A percentile compares a stretch with the other conserved stretches of the same genome.
These are phyloP conservation scores for Fusarium guadeloupense DNA, from an alignment of 2,329 filamentous ascomycete genomes.

Conservation along the genomic window DNA sequence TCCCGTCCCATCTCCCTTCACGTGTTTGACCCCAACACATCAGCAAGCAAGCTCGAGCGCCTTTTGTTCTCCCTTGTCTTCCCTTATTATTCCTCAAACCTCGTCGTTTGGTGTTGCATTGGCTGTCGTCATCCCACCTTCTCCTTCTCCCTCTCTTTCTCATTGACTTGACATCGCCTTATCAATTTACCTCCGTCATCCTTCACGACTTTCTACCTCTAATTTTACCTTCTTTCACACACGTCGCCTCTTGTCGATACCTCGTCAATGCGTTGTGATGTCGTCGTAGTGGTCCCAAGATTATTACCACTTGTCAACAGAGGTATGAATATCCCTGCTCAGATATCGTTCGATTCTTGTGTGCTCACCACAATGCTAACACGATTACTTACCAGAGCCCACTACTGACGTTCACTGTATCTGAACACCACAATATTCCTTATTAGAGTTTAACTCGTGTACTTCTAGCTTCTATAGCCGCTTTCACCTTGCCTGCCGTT, in stretches of 20 bases:
- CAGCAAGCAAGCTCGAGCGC: constrained; percentile 5
- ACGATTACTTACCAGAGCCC: constrained; percentile 6
- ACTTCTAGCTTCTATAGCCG: not conserved
- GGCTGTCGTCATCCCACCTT: constrained; percentile 22
- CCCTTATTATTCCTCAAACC: not conserved
- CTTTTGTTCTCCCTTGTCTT: constrained; percentile 17
- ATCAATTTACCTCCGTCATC: constrained; percentile 15
- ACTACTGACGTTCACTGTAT: not conserved
- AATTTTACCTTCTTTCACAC: not conserved
- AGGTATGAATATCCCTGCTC: constrained; percentile 28
- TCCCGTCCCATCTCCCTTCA: constrained; percentile 22
- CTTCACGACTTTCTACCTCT: not conserved
- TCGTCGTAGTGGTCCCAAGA: constrained; percentile 3
- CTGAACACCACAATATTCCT: not conserved
- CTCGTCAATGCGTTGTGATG: constrained; percentile 10
- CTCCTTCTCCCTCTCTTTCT: constrained; percentile 6
- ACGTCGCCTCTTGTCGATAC: not conserved
- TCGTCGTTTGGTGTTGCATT: constrained; percentile 17
- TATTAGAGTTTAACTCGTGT: constrained; percentile 1
- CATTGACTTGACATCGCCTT: constrained; percentile 3
- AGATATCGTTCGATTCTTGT: constrained; percentile 39
- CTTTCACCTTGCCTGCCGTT: not conserved
- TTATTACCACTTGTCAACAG: constrained; percentile 7
- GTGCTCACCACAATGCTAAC: constrained; percentile 16
- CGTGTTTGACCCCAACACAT: constrained; percentile 31